phyloP scores from a whole-genome alignment of 2,329 filamentous ascomycete species.

The Clonostachys chloroleuca region DNA sequence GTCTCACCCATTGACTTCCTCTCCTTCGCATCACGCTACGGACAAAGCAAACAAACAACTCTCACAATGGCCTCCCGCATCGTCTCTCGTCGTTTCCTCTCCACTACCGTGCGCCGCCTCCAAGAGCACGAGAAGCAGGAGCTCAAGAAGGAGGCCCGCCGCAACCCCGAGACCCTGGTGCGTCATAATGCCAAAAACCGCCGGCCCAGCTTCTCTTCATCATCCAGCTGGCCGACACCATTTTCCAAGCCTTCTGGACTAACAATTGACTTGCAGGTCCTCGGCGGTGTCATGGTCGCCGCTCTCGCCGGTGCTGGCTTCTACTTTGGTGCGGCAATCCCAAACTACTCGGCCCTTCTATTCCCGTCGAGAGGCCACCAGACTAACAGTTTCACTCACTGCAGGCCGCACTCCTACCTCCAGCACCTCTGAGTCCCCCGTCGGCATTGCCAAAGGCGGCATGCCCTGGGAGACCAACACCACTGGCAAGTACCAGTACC shows the following conservation, averaged over 20 bases:
- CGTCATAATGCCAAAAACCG: conserved; percentile 24
- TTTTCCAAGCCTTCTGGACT: conserved; percentile 7
- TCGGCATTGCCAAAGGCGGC: conserved; percentile 68
- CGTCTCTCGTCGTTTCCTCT: conserved; percentile 48
- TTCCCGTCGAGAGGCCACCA: neutral
- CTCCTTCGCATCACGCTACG: neutral
- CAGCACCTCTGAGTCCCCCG: conserved; percentile 73
- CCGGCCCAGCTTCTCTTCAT: neutral
- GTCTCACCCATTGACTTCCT: conserved; percentile 4
- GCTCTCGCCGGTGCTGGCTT: conserved; percentile 85
- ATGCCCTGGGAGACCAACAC: conserved; percentile 87
- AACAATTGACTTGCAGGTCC: conserved; percentile 56
- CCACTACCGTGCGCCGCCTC: conserved; percentile 48
- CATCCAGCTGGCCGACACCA: neutral
- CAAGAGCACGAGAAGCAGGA: conserved; percentile 35
- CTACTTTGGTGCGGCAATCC: conserved; percentile 65
- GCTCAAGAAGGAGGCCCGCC: conserved; percentile 55
- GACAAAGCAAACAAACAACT: conserved; percentile 9
- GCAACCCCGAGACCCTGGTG: conserved; percentile 41
- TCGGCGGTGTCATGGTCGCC: conserved; percentile 85
- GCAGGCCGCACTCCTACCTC: conserved; percentile 79
- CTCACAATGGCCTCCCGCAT: conserved; percentile 51
- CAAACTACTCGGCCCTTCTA: conserved; percentile 1
- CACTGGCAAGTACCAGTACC: conserved; percentile 68
- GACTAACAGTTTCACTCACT: neutral